Evolutionary conservation across 2,329 filamentous ascomycete genomes (phyloP), one percentile per base, ranked within the genome.

Genomic region (Ophiosphaerella herpotricha): DNA sequence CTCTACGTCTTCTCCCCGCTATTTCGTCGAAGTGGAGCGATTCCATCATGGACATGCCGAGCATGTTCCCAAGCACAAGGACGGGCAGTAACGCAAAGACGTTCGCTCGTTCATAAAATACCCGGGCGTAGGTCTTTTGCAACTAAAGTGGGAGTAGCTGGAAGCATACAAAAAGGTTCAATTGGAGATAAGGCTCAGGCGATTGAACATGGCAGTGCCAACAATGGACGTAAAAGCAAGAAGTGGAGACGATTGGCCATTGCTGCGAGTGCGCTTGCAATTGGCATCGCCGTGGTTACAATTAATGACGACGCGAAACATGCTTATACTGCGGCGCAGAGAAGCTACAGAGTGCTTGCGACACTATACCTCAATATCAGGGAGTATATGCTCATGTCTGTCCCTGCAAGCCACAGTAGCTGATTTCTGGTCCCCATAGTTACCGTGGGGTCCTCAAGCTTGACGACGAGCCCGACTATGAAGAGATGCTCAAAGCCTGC

Each of bases 391-490:
- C 42, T 39, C 41, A 18, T 36, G n/a, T 18, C 16, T 29, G 21
- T 48, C 31, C 24, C 14, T 34, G 18, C 16, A 41, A 21, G 26
- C 23, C 3, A 5, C n/a, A 35, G 23, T 38, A 21, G 57, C 60
- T 67, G 50, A 68, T 11, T 13, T 38, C 16, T 18, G 5, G n/a
- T 38, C 23, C 34, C 14, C 43, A 35, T 64, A 97, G 92, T 75
- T 99, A 99, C 75, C 91, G 91, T 61, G 85, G 85, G 41, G 92
- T 91, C 2, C 77, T 99, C 58, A 95, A 89, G 57, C 80, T 82
- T 48, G 78, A 85, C 16, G 82, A 90, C 53, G 78, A 82, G 34
- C 81, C 84, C 44, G 84, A 90, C 70, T 84, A 85, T 67, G 78
- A 83, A n/a, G 78, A 75, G n/a, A 74, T 88, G 33, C 78, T 99